A percentile compares a stretch with the other conserved stretches of the same genome.
Conservation (phyloP, 495 filamentous ascomycete genomes). For the Penicillium simplicissimum region DNA sequence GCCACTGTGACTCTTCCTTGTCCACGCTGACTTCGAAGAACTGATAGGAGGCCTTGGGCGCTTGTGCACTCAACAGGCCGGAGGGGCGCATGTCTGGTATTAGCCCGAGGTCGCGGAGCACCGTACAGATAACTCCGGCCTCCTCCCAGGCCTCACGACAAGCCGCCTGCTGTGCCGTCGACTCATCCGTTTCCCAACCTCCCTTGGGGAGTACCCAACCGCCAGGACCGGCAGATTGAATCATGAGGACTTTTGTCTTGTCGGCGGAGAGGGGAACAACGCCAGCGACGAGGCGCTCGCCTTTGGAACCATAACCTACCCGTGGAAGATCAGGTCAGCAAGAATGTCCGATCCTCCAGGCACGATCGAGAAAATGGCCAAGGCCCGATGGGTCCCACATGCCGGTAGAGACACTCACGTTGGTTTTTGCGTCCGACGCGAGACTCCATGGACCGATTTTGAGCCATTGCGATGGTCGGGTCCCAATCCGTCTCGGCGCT, state of each 20-base stretch:
- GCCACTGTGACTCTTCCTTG: constrained; percentile 83
- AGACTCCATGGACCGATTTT: constrained; percentile 72
- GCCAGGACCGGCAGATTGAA: constrained; percentile 83
- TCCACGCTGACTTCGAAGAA: constrained; percentile 88
- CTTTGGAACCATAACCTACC: constrained; percentile 83
- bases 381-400: constrained; percentile 20
- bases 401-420: constrained; percentile 55
- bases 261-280: constrained; percentile 80
- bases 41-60: constrained; percentile 76
- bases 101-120: constrained; percentile 79
- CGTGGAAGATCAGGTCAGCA: constrained; percentile 9
- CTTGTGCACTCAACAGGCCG: constrained; percentile 56
- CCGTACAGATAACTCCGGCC: constrained; percentile 81
- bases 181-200: constrained; percentile 95
- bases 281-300: constrained; percentile 93
- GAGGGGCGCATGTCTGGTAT: constrained; percentile 76
- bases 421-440: constrained; percentile 75
- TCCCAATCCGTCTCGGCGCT: constrained; percentile 9
- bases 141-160: constrained; percentile 96
- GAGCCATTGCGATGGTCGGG: constrained; percentile 52
- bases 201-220: constrained; percentile 98
- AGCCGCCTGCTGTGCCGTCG: constrained; percentile 64
- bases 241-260: constrained; percentile 82
- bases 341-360: constrained; percentile 5
- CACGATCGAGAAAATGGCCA: not conserved